Base-by-base conservation (phyloP, 2,329 filamentous ascomycete species). In the Aaosphaeria arxii region DNA sequence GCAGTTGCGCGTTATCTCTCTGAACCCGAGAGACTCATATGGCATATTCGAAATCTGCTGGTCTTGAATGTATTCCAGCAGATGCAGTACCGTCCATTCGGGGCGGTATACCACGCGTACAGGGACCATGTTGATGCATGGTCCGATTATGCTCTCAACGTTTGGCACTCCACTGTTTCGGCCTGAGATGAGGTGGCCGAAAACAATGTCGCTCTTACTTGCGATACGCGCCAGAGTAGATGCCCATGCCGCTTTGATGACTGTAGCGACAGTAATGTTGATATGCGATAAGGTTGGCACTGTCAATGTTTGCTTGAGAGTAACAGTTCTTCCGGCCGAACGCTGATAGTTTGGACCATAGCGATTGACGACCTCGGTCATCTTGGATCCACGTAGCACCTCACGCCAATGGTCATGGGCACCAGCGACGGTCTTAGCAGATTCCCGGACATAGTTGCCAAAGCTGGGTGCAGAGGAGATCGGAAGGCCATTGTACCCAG, bases 171-270 rank as follows among this genome's bases (percentile, higher is more conserved):
- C 50, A 40, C 65, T 59, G 46, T 72, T 74, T 48, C 73, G 71
- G 2, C 72, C 72, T 32, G 63, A 68, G 42, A 74, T 70, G 46
- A 71, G 64, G 46, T 73, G 67, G 1, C 73, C 72, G 33, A 75
- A 75, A 9, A 74, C 66, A 38, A 74, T 60, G 48, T 76, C 74
- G 1, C 57, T 50, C 24, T 57, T 64, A n/a, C 64, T 59, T 0
- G 73, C 66, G 28, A 67, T 46, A 6, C 66, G 63, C 4, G 71
- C 68, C 5, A 77, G 57, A 7, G 71, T 69, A 1, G 62, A 54
- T 1, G 74, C 67, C 74, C 74, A 77, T 1, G 74, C 74, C n/a
- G 71, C 72, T 47, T 77, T 76, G 55, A 77, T 59, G 17, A 76
- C 46, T 1, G 73, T 76, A 6, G 74, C 73, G 7, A 60, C 60